Conservation (phyloP, 2,329 filamentous ascomycete species). For the Trichoderma sp. region DNA sequence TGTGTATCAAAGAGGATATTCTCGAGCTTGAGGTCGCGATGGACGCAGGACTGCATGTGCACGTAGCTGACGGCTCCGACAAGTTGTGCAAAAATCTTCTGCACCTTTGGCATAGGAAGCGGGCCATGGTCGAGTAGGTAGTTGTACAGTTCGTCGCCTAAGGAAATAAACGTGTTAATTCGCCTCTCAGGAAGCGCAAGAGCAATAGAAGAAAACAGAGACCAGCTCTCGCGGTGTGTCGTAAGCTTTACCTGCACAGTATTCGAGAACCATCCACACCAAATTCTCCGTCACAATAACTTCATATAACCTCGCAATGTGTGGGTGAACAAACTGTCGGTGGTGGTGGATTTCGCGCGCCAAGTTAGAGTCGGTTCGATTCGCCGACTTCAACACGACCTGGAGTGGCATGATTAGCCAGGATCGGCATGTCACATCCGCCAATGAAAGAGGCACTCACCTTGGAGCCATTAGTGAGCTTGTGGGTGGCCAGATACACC, state of each 20-base stretch:
- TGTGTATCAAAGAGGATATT: constrained; percentile 90
- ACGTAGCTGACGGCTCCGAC: constrained; percentile 95
- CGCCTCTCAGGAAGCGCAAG: not conserved
- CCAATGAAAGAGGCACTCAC: constrained; percentile 47
- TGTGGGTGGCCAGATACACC: constrained; percentile 94
- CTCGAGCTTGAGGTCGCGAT: constrained; percentile 94
- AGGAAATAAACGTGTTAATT: not conserved
- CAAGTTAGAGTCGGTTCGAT: constrained; percentile 93
- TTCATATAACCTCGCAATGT: constrained; percentile 95
- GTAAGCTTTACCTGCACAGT: constrained; percentile 73
- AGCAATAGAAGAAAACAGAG: not conserved
- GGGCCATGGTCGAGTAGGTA: constrained; percentile 87
- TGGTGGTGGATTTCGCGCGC: constrained; percentile 98
- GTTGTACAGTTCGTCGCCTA: constrained; percentile 96
- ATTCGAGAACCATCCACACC: constrained; percentile 97
- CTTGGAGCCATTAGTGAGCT: constrained; percentile 98
- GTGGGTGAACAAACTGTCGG: constrained; percentile 94
- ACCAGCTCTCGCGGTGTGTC: not conserved
- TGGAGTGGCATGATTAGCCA: constrained; percentile 43
- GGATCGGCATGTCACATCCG: constrained; percentile 28
- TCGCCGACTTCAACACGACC: constrained; percentile 98
- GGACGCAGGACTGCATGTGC: constrained; percentile 91
- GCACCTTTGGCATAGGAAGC: constrained; percentile 81
- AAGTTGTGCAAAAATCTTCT: constrained; percentile 94
- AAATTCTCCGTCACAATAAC: constrained; percentile 94